Evolutionary conservation across 1,284 basidiomycete genomes (phyloP).

Genomic region (Puccinia polysora): DNA sequence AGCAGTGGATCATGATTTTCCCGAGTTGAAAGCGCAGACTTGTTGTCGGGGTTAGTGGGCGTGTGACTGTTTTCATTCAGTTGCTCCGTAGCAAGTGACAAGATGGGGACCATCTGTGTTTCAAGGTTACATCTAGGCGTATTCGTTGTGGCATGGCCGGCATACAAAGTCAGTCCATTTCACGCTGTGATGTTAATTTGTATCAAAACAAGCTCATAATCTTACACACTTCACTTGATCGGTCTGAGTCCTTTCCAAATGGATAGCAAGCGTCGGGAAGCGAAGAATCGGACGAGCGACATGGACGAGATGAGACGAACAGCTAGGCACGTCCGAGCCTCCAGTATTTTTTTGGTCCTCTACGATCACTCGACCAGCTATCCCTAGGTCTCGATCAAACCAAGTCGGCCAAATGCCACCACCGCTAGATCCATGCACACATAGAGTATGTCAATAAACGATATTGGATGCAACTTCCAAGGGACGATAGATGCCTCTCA

Average conservation of each 20-base stretch:
- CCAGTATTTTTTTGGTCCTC: slow-evolving; percentile 55
- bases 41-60: slow-evolving; percentile 45
- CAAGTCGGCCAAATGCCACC: slow-evolving; percentile 81
- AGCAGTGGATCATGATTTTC: slow-evolving; percentile 77
- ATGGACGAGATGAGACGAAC: slow-evolving; percentile 75
- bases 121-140: slow-evolving; percentile 50
- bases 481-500: too few relatives aligned
- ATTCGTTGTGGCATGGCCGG: too few relatives aligned
- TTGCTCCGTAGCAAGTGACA: slow-evolving; percentile 47
- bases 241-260: slow-evolving; percentile 70
- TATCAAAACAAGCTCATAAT: not conserved
- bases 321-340: slow-evolving; percentile 53
- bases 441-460: not conserved
- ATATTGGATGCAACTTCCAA: too few relatives aligned
- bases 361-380: slow-evolving; percentile 83
- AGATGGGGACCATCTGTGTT: slow-evolving; percentile 53
- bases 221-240: slow-evolving; percentile 64
- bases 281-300: slow-evolving; percentile 78
- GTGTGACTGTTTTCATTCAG: slow-evolving; percentile 56
- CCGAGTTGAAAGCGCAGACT: slow-evolving; percentile 50
- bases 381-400: slow-evolving; percentile 80
- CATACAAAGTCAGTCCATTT: too few relatives aligned
- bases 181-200: too few relatives aligned
- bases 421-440: slow-evolving; percentile 52
- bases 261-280: slow-evolving; percentile 77